phyloP scores from a whole-genome alignment of 768 basidiomycete genomes.

The Suillus alpinus region DNA sequence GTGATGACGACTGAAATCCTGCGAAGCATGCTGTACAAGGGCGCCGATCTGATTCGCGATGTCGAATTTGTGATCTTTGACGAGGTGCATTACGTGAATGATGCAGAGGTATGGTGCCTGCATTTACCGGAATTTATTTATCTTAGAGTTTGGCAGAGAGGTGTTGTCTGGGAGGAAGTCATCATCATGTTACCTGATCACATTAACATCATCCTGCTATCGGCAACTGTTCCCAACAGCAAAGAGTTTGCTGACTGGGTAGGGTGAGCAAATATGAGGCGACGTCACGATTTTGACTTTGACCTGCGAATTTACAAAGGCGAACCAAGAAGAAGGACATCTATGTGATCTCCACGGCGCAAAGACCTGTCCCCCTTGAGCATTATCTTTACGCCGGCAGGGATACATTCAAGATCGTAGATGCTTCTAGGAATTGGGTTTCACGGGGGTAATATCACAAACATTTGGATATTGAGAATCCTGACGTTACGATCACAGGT shows the following conservation, averaged over 20 bases:
- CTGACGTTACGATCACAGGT: constrained; percentile 44
- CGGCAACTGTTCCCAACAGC: constrained; percentile 97
- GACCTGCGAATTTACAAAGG: constrained; percentile 38
- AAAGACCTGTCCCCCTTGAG: constrained; percentile 94
- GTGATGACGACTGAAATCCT: constrained; percentile 99
- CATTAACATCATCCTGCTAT: constrained; percentile 94
- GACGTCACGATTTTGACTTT: background rate
- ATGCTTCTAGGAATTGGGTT: constrained; percentile 70
- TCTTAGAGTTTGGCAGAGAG: constrained; percentile 57
- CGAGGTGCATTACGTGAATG: constrained; percentile 99
- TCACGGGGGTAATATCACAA: constrained; percentile 62
- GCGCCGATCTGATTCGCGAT: constrained; percentile 96
- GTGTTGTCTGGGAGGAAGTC: constrained; percentile 99
- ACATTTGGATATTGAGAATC: background rate
- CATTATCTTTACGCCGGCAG: constrained; percentile 95
- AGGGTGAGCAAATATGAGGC: constrained; percentile 56
- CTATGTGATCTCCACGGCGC: constrained; percentile 95
- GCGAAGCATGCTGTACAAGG: constrained; percentile 97
- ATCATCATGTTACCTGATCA: constrained; percentile 99
- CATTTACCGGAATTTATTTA: constrained; percentile 9
- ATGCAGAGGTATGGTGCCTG: constrained; percentile 74
- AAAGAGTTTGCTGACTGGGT: constrained; percentile 99
- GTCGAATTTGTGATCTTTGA: constrained; percentile 99
- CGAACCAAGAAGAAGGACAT: constrained; percentile 99
- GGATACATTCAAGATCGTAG: constrained; percentile 90